phyloP scores from a whole-genome alignment of 805 yeast genomes.

The Cyberlindnera galapagoensis region DNA sequence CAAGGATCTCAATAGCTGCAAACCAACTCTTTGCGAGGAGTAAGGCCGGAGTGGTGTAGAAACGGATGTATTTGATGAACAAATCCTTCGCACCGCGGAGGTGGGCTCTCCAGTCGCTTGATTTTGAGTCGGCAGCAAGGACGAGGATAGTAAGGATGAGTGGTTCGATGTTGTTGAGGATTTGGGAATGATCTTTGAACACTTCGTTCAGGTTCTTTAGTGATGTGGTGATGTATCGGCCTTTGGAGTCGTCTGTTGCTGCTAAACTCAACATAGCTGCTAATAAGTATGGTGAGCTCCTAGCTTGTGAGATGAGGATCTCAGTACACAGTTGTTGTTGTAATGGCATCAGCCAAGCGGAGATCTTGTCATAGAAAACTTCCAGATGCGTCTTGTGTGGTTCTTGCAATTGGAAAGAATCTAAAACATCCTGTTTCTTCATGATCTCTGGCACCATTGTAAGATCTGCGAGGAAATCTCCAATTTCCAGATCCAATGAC shows the following conservation, averaged over 20 bases:
- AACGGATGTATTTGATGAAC: constrained; percentile 39
- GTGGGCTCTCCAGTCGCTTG: constrained; percentile 57
- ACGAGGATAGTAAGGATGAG: constrained; percentile 58
- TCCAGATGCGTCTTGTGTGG: constrained; percentile 20
- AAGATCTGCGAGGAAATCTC: constrained; percentile 16
- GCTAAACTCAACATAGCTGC: constrained; percentile 55
- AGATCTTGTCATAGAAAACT: constrained; percentile 19
- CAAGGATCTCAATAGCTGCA: constrained; percentile 48
- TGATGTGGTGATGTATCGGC: constrained; percentile 44
- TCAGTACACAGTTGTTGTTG: constrained; percentile 44
- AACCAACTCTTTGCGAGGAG: constrained; percentile 51
- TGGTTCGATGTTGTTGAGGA: constrained; percentile 54
- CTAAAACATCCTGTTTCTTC: constrained; percentile 17
- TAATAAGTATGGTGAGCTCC: constrained; percentile 42
- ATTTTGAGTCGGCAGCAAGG: constrained; percentile 54
- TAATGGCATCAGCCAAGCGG: constrained; percentile 20
- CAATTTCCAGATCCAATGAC: constrained; percentile 14
- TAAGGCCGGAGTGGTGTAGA: constrained; percentile 27
- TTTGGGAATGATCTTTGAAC: constrained; percentile 34
- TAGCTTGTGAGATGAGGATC: constrained; percentile 42
- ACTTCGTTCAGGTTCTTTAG: constrained; percentile 35
- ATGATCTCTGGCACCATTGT: constrained; percentile 13
- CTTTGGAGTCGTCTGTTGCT: constrained; percentile 33
- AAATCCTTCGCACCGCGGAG: constrained; percentile 60
- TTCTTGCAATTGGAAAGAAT: constrained; percentile 17